Conservation (phyloP, 345 rosid species). For the Noccaea caerulescens region DNA sequence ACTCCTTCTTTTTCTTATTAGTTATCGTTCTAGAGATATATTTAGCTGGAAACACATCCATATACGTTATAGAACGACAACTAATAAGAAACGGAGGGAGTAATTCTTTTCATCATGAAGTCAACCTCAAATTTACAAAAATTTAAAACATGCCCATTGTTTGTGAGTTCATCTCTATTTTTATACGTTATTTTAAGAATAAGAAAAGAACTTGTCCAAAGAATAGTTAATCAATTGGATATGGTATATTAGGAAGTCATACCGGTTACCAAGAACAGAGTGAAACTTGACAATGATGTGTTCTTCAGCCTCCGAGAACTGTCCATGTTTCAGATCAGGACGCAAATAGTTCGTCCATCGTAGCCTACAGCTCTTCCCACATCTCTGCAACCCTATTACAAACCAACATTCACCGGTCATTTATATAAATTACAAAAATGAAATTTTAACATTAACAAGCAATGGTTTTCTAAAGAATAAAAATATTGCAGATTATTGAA, state of each 20-base stretch:
- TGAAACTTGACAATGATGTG: slow-evolving; percentile 85
- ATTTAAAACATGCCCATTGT: not conserved
- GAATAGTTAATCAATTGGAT: not conserved
- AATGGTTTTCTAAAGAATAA: not conserved
- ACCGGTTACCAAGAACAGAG: slow-evolving; percentile 93
- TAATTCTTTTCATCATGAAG: not conserved
- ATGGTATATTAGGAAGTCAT: not conserved
- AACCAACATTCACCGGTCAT: not conserved
- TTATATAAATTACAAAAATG: not conserved
- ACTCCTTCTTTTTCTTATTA: too few species aligned
- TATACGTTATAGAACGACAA: too few species aligned
- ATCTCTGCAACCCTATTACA: slow-evolving; percentile 73
- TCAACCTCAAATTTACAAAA: not conserved
- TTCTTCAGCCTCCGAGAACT: slow-evolving; percentile 75
- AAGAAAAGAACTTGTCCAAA: not conserved
- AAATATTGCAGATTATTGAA: not conserved
- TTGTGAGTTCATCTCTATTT: not conserved
- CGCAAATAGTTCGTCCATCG: slow-evolving; percentile 92
- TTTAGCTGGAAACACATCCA: too few species aligned
- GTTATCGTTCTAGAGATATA: too few species aligned
- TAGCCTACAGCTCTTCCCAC: slow-evolving; percentile 92
- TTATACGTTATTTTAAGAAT: not conserved
- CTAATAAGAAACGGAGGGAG: too few species aligned
- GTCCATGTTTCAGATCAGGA: slow-evolving; percentile 87
- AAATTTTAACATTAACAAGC: not conserved